Evolutionary conservation across 441 rosid genomes (phyloP).

Genomic region (Adansonia gregorii): DNA sequence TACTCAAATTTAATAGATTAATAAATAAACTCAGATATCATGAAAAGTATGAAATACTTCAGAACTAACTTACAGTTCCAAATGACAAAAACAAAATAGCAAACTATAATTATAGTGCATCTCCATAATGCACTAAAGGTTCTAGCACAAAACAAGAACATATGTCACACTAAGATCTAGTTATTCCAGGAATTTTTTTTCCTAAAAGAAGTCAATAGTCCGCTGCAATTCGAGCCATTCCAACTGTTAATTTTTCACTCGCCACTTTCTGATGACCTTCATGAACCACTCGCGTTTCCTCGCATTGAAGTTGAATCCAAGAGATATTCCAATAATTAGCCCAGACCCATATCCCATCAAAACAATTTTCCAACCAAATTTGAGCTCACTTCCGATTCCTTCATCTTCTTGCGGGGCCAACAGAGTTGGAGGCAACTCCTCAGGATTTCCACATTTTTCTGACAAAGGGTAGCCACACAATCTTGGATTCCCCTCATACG

Average conservation of each 20-base stretch:
- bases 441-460: neutral
- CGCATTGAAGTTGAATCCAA: constrained; percentile 23
- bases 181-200: neutral
- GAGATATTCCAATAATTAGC: constrained; percentile 21
- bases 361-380: constrained; percentile 14
- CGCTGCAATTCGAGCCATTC: neutral
- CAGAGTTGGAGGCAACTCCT: neutral
- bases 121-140: too few species aligned
- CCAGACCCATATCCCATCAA: constrained; percentile 31
- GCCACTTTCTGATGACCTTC: neutral
- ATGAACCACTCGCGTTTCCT: constrained; percentile 17
- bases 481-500: constrained; percentile 19
- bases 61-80: too few species aligned
- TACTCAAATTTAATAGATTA: too few species aligned
- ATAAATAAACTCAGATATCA: too few species aligned
- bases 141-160: too few species aligned
- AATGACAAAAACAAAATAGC: too few species aligned
- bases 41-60: too few species aligned
- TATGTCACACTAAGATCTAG: too few species aligned
- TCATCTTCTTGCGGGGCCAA: neutral
- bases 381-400: neutral
- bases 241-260: neutral
- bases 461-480: constrained; percentile 26
- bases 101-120: too few species aligned
- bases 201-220: neutral